Conservation (phyloP, 148 eudicot genomes). For the Chenopodium album region DNA sequence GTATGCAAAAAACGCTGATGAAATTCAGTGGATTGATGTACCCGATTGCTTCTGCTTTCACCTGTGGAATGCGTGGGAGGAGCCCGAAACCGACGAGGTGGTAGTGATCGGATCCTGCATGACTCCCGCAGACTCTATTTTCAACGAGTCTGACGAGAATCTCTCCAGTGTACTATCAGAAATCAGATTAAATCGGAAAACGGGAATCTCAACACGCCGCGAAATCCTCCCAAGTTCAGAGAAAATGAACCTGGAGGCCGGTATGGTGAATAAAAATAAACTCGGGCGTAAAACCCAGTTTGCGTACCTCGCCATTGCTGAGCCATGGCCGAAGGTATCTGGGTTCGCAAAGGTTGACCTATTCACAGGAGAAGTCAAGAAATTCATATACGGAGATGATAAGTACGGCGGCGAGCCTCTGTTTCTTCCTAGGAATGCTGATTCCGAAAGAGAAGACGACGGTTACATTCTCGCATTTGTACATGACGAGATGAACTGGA, state of each 20-base stretch:
- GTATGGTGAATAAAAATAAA: constrained; percentile 77
- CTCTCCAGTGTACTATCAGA: constrained; percentile 62
- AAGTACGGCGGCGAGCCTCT: constrained; percentile 80
- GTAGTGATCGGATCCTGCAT: constrained; percentile 90
- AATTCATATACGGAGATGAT: constrained; percentile 52
- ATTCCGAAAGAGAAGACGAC: constrained; percentile 48
- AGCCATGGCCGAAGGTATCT: constrained; percentile 91
- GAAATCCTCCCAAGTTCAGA: constrained; percentile 42
- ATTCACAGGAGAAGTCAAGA: constrained; percentile 47
- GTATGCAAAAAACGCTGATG: constrained; percentile 35
- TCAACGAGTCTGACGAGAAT: constrained; percentile 72
- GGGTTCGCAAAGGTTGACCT: constrained; percentile 85
- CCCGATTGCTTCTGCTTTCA: constrained; percentile 91
- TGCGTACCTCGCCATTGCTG: constrained; percentile 82
- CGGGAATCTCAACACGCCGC: constrained; percentile 54
- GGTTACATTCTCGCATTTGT: constrained; percentile 67
- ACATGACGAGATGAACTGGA: constrained; percentile 61
- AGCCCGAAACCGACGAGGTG: constrained; percentile 64
- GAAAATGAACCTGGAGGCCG: constrained; percentile 75
- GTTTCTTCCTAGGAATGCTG: constrained; percentile 44
- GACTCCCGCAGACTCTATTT: constrained; percentile 88
- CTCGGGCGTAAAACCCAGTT: constrained; percentile 64
- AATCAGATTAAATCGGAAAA: constrained; percentile 62
- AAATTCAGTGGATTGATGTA: constrained; percentile 70
- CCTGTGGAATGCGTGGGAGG: constrained; percentile 94